Evolutionary conservation across 1,139 yeast species (phyloP), one percentile per base, ranked within the genome.

Genomic region (Meyerozyma carpophila): DNA sequence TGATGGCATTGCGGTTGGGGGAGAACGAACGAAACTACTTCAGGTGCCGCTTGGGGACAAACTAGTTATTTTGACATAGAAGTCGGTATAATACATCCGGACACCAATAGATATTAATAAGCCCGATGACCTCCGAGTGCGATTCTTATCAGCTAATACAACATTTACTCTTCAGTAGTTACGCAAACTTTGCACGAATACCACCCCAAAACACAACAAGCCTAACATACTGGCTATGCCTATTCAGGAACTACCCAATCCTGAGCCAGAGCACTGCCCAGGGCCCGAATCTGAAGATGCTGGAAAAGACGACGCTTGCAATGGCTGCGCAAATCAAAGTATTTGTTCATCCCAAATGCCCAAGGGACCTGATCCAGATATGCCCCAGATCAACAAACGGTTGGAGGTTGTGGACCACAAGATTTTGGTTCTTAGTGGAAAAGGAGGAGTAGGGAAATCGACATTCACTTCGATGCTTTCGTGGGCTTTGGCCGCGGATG

Each of bases 391-490:
- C 42, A 81, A 81, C 37, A 76, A 78, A 41, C 75, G 93, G 44
- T 67, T 93, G 46, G 62, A 77, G 2, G 75, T 76, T 41, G 85
- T 94, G 26, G 75, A 82, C 51, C 98, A 93, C 49, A 93, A 93
- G 63, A 69, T 93, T 1, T 68, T 93, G 36, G 95, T 94, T 0
- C 70, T 93, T 4, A 87, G 96, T 1, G 98, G 98, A 10, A 93
- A 93, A 66, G 99, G 99, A 14, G 99, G 99, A 13, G 99, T 93
- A 2, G 99, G 99, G 0, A 93, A 93, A 62, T 88, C 96, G 1
- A 94, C 98, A 0, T 91, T 93, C 61, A 87, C 98, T 0, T 81
- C 96, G 9, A 87, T 93, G 95, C 73, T 93, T 20, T 81, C 95
- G 13, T 93, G 98, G 96, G 97, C 97, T 0, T 67, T 93, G 37